Conservation (phyloP, 441 rosid species). For the Aleurites moluccanus region DNA sequence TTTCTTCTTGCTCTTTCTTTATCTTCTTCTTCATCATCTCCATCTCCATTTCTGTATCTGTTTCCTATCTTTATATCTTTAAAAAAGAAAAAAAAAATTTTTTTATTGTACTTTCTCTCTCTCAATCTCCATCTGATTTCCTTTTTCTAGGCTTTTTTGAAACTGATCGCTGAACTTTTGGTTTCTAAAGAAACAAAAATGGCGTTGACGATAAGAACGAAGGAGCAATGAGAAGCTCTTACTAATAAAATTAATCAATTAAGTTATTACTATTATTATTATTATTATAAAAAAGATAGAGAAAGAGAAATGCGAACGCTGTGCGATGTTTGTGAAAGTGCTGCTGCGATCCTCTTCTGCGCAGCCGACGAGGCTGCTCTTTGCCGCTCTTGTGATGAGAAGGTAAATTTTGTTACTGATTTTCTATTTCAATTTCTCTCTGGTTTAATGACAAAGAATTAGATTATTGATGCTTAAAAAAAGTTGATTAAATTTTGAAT, state of each 20-base stretch:
- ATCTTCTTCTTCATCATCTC: no score
- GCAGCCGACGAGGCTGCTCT: slow-evolving; percentile 96
- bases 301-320: slow-evolving; percentile 62
- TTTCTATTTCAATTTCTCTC: background rate
- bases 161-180: no score
- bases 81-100: no score
- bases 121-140: background rate
- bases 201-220: slow-evolving; percentile 7
- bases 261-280: no score
- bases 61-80: background rate
- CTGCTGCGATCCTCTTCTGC: slow-evolving; percentile 85
- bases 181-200: background rate
- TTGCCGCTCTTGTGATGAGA: slow-evolving; percentile 75
- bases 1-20: background rate
- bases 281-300: background rate
- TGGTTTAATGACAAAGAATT: no score
- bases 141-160: no score
- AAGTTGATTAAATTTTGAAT: background rate
- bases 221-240: no score
- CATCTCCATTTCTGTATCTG: background rate
- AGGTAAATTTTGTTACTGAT: slow-evolving; percentile 28
- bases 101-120: no score
- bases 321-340: slow-evolving; percentile 83
- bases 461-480: no score
- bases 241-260: no score